Evolutionary conservation across 352 stramenopile genomes (phyloP).

Genomic region (Globisporangium spiculum): DNA sequence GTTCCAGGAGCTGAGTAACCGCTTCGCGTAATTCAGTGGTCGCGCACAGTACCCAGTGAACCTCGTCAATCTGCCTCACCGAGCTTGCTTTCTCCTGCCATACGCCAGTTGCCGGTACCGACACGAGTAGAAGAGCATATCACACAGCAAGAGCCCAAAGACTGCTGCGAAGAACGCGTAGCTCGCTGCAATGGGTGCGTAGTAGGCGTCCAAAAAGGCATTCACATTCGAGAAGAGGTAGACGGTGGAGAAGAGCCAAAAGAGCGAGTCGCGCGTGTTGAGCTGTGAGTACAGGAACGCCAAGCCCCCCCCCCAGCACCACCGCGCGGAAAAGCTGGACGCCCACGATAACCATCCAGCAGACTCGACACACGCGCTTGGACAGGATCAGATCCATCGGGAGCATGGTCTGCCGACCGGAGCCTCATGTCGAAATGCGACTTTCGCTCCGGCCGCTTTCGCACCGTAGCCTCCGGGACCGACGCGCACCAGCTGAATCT

Average conservation of each 20-base stretch:
- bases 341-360: slow-evolving; percentile 8
- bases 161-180: slow-evolving; percentile 8
- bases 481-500: background rate
- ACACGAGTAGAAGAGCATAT: slow-evolving; percentile 14
- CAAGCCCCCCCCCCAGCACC: background rate
- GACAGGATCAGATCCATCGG: slow-evolving; percentile 11
- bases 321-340: slow-evolving; percentile 10
- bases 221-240: slow-evolving; percentile 12
- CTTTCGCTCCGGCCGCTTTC: background rate
- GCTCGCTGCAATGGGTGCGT: background rate
- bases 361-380: background rate
- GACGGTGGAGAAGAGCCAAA: slow-evolving; percentile 11
- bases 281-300: slow-evolving; percentile 9
- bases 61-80: background rate
- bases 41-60: background rate
- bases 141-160: background rate
- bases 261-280: slow-evolving; percentile 1
- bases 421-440: background rate
- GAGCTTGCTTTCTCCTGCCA: background rate
- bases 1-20: slow-evolving; percentile 3
- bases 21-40: background rate
- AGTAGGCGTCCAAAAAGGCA: background rate
- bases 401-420: background rate
- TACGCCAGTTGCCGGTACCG: slow-evolving; percentile 9
- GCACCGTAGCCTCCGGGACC: background rate